Evolutionary conservation across 768 basidiomycete species (phyloP), one percentile per base, ranked within the genome.

Genomic region (Mrakia frigida): DNA sequence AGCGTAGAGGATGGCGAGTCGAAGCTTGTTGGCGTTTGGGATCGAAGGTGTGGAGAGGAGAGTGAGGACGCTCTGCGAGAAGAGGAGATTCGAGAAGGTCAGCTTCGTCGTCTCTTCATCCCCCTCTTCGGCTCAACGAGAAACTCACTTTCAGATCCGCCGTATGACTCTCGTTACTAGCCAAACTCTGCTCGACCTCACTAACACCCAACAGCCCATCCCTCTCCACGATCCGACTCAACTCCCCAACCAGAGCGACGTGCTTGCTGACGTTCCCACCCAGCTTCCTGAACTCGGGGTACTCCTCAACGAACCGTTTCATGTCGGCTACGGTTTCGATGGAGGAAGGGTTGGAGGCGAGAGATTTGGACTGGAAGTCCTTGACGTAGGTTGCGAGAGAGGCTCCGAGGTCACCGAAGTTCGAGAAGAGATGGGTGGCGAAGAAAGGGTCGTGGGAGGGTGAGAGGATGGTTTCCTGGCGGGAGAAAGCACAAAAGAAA

Each of bases 261-360:
- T 98, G 97, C 84, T 98, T 99, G 85, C 93, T 96, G 41, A 99
- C 97, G 82, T 99, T 99, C 13, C 95, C 95, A 0, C 97, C 94
- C 41, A 99, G 87, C 82, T 95, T 95, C 80, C 91, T 87, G 81
- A 98, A 98, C 83, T 99, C 97, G 0, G 97, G 97, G 84, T 96
- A 99, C 80, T 98, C 95, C 82, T 99, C 97, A 2, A 99, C 92
- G 73, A 83, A 83, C 13, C 87, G 89, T 83, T 98, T 98, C 97
- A 99, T 99, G 80, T 99, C 97, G 6, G 87, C 84, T 75, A 98
- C 94, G 0, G 96, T 98, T 81, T 95, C 94, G 78, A 99, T 96
- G 70, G 93, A 88, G 4, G 90, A 88, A 50, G 92, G 78, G 39
- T 81, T 82, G 43, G 70, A 82, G 72, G 67, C 16, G 79, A 78